phyloP scores from a whole-genome alignment of 352 stramenopile genomes.

The Phytophthora fragariaefolia region DNA sequence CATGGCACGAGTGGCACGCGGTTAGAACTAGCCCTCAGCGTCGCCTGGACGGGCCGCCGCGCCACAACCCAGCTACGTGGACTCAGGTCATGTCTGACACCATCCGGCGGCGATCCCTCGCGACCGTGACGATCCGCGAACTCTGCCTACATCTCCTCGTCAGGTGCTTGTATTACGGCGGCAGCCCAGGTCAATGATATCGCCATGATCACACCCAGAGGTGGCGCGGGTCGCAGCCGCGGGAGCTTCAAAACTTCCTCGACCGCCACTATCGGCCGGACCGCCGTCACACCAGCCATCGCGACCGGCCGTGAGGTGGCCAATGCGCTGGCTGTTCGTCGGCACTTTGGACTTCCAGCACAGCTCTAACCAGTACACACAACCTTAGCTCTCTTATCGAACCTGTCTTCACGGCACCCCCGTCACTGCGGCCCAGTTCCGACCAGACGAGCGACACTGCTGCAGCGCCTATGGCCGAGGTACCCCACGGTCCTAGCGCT shows the following conservation, averaged over 20 bases:
- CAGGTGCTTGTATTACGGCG: conserved; percentile 14
- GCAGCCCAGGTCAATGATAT: neutral
- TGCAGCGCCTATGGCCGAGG: neutral
- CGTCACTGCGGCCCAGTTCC: too few species aligned
- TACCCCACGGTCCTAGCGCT: conserved; percentile 1
- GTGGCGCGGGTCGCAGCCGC: neutral
- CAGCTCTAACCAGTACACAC: conserved; percentile 9
- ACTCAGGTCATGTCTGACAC: conserved; percentile 4
- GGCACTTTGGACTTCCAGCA: conserved; percentile 9
- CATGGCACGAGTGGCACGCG: too few species aligned
- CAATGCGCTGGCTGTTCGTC: conserved; percentile 13
- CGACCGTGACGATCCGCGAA: neutral
- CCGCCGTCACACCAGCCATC: neutral
- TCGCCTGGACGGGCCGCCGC: neutral
- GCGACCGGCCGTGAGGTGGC: conserved; percentile 1
- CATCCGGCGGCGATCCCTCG: neutral
- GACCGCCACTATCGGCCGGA: conserved; percentile 4
- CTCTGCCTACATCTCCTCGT: conserved; percentile 4
- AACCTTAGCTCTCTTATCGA: conserved; percentile 9
- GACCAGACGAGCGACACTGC: too few species aligned
- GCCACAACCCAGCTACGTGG: neutral
- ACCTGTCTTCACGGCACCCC: neutral
- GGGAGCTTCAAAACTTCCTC: conserved; percentile 8
- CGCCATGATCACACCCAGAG: conserved; percentile 3
- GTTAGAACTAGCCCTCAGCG: too few species aligned